Evolutionary conservation across 2,329 filamentous ascomycete species (phyloP), one percentile per base, ranked within the genome.

Genomic region (Alternaria metachromatica): DNA sequence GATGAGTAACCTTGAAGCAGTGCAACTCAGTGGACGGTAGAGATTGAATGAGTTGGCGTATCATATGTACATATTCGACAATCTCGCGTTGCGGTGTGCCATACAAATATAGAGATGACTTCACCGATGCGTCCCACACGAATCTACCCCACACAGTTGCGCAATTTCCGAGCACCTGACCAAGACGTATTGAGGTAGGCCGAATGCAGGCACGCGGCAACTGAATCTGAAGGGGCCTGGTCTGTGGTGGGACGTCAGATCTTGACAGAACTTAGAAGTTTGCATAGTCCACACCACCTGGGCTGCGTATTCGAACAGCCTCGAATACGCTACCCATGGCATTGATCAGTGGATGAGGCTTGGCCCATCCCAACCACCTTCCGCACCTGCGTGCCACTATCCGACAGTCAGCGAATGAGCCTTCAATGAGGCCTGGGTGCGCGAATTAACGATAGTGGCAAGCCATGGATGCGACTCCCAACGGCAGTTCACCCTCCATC

Each of bases 391-490:
- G 44, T 25, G 15, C 33, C 43, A 37, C 37, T 33, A 15, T 46
- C 62, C 58, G 62, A 64, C 62, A 23, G 18, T 23, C 54, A 64
- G 54, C 62, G 55, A 64, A 64, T 60, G 30, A 26, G 46, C 48
- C 33, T 15, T 2, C 13, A 15, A 33, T 33, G 30, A 33, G 13
- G 30, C 43, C n/a, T 25, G 6, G 26, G 23, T 67, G 65, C 65
- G 65, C 65, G 63, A 67, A 65, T 67, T 67, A 60, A 44, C 48
- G 26, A 41, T 33, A 45, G 65, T 65, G 63, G 65, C 65, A 58
- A 65, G 41, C 57, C 43, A 58, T 51, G 61, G 58, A 62, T 60
- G 54, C 48, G 23, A 57, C 26, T 25, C 48, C 54, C 58, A 62
- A 60, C 62, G 62, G 62, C 59, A 64, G 51, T 60, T 62, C 43